Evolutionary conservation across 2,329 filamentous ascomycete species (phyloP), one percentile per base, ranked within the genome.

Genomic region (Fusarium drepaniforme): DNA sequence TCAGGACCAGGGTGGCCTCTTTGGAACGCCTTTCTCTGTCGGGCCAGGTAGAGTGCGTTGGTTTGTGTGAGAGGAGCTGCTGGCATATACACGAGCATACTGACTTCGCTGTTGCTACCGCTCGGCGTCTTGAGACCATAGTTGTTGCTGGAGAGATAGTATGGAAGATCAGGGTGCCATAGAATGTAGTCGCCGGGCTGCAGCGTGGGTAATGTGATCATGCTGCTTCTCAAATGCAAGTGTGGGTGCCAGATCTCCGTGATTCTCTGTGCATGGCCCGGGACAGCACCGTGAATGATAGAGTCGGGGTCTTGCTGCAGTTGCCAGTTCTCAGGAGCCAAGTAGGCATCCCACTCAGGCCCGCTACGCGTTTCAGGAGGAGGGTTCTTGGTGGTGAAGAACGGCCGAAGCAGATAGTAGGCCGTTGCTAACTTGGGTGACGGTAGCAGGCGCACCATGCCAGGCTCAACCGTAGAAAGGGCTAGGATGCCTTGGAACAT

Each of bases 371-470:
- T 67, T 30, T 83, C 82, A 1, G 87, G 87, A 5, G 85, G 81
- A 4, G 84, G 82, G 9, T 78, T 84, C 71, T 83, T 85, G 23
- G 87, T 82, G 61, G 83, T 83, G 80, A 90, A 90, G 79, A 90
- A 89, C 6, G 88, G 88, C 3, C 88, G 84, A 3, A 97, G 88
- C 0, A 97, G 88, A 74, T 92, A 92, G 82, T 97, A 97, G 3
- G 93, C 92, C 0, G 93, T 96, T 18, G 93, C 91, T 65, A 93
- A 89, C 64, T 88, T 87, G 0, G 94, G 94, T 72, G 94, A 95
- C 1, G 96, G 92, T 21, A 92, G 87, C 16, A 97, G 84, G 0
- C 92, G 94, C 8, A 94, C 92, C 82, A 95, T 92, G 23, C 89
- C 90, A 0, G 93, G 92, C 1, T 89, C 90, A 42, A 89, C 87